phyloP scores from a whole-genome alignment of 202 grass and related monocot species.

The Musa balbisiana region DNA sequence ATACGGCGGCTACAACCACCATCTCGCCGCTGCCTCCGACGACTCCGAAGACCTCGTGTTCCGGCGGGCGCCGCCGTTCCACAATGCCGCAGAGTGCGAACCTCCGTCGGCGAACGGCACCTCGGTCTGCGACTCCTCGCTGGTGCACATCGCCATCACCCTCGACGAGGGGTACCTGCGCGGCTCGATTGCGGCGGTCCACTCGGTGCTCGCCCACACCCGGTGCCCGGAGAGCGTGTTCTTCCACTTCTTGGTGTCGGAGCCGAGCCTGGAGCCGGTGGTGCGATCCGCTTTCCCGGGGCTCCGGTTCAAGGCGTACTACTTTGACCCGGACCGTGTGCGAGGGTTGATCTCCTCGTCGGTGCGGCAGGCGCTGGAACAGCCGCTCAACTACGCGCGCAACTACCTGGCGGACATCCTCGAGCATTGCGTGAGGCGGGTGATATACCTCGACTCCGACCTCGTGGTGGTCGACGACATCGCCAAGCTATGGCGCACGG shows the following conservation, averaged over 20 bases:
- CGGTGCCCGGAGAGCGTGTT: background rate
- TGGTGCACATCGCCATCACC: slow-evolving; percentile 6
- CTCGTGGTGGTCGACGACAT: background rate
- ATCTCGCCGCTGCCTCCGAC: background rate
- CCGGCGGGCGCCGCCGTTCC: background rate
- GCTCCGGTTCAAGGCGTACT: background rate
- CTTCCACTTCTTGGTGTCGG: background rate
- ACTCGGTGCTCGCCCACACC: background rate
- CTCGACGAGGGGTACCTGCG: slow-evolving; percentile 1
- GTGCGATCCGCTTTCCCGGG: slow-evolving; percentile 3
- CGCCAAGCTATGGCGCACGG: background rate
- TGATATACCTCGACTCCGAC: slow-evolving; percentile 6
- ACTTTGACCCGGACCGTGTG: background rate
- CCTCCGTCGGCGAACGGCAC: background rate
- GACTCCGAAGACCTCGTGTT: background rate
- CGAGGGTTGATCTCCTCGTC: background rate
- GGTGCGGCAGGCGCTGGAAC: slow-evolving; percentile 1
- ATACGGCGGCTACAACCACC: background rate
- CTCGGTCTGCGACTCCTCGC: slow-evolving; percentile 1
- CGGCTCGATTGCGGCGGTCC: slow-evolving; percentile 1
- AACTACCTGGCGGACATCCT: slow-evolving; percentile 3
- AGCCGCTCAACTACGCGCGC: slow-evolving; percentile 4
- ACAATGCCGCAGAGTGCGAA: background rate
- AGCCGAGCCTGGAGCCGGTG: background rate
- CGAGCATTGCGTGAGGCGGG: background rate